Conservation (phyloP, 1,284 basidiomycete species). For the Caloboletus firmus region DNA sequence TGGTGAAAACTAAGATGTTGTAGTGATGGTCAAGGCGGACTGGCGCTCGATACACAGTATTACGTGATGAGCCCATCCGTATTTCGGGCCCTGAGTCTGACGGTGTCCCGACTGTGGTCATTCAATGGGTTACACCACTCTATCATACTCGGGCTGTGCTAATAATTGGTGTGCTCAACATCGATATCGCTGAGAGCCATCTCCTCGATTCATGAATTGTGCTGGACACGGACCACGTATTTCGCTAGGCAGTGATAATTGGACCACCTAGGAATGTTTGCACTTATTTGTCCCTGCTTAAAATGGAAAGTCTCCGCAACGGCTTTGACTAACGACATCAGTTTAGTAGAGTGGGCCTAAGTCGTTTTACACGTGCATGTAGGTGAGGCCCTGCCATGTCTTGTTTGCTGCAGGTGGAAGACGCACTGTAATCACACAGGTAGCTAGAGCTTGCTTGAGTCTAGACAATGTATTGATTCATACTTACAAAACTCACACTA, state of each 20-base stretch:
- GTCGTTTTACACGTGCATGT: too few species aligned
- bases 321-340: too few species aligned
- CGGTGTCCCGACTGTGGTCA: background rate
- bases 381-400: too few species aligned
- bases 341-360: too few species aligned
- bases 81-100: background rate
- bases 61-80: slow-evolving; percentile 3
- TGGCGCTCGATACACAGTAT: background rate
- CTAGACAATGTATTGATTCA: too few species aligned
- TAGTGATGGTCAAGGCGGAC: slow-evolving; percentile 6
- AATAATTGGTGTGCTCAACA: background rate
- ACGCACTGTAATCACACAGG: too few species aligned
- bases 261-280: slow-evolving; percentile 17
- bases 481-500: background rate
- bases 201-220: background rate
- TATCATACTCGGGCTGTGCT: background rate
- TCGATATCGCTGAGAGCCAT: background rate
- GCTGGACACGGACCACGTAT: background rate
- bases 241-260: background rate
- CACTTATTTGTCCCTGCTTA: slow-evolving; percentile 27
- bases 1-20: slow-evolving; percentile 9
- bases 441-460: too few species aligned
- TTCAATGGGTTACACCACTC: background rate
- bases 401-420: too few species aligned
- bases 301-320: too few species aligned